phyloP scores from a whole-genome alignment of 305 asterid species.

The Coffea humblotiana region DNA sequence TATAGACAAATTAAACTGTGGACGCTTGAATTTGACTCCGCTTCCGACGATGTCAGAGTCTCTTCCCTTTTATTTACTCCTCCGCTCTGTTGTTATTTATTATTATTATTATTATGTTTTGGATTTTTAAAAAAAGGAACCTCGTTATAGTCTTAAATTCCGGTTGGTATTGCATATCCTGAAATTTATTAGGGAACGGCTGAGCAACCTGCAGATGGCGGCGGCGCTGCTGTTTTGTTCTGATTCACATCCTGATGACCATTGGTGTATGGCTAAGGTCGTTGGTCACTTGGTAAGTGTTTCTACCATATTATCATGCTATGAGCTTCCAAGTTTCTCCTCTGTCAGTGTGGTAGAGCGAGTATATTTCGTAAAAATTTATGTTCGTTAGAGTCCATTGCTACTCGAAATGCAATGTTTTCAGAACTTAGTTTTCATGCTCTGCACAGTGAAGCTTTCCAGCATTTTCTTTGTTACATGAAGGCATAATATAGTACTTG shows the following conservation, averaged over 20 bases:
- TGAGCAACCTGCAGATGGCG: slow-evolving; percentile 26
- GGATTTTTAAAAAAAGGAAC: too few relatives aligned
- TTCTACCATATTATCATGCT: background rate
- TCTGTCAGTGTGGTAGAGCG: too few relatives aligned
- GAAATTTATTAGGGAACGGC: slow-evolving; percentile 38
- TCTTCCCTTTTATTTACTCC: background rate
- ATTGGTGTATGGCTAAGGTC: slow-evolving; percentile 45
- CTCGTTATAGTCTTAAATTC: background rate
- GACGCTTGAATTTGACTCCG: slow-evolving; percentile 44
- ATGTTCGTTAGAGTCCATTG: too few relatives aligned
- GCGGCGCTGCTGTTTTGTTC: slow-evolving; percentile 24
- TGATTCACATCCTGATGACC: slow-evolving; percentile 32
- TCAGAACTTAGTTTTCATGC: too few relatives aligned
- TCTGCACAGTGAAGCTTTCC: too few relatives aligned
- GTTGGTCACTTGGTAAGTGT: slow-evolving; percentile 55
- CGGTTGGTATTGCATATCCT: slow-evolving; percentile 11
- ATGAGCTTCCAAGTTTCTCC: too few relatives aligned
- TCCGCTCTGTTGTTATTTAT: too few relatives aligned
- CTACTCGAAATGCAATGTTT: too few relatives aligned
- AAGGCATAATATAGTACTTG: too few relatives aligned
- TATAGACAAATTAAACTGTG: slow-evolving; percentile 56
- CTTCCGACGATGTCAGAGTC: slow-evolving; percentile 43
- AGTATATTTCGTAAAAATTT: too few relatives aligned
- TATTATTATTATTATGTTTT: too few relatives aligned
- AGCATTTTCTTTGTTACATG: too few relatives aligned